Evolutionary conservation across 768 basidiomycete species (phyloP), one percentile per base, ranked within the genome.

Genomic region (Leccinum imitatum): DNA sequence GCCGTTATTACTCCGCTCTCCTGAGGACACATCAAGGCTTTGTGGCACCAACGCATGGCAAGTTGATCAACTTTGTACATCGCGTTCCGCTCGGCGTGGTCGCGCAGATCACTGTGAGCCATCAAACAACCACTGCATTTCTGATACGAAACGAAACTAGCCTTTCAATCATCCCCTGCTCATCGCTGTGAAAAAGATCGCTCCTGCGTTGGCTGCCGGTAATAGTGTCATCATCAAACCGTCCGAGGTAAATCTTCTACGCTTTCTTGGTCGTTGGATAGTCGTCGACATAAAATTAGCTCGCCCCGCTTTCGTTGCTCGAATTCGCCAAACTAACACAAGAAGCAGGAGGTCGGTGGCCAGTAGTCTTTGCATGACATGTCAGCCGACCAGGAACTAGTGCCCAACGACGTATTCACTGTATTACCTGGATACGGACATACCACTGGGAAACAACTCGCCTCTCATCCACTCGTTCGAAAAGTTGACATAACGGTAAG

Each of bases 111-210:
- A 93, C 90, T 14, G 91, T 91, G 59, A 70, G 81, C 58, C 4
- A 37, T 57, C 2, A 33, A 17, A 53, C 25, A 11, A 19, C 53
- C 44, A 31, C 48, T 9, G 15, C 27, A 5, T 47, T 44, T 21
- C 57, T 27, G 31, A 46, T 54, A 52, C 23, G 46, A 6, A 13
- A 35, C 21, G 19, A 48, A 50, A 54, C 15, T 61, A 92, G 89
- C 90, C 92, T 3, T 94, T 93, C 73, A 95, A 95, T 65, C 92
- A 95, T 64, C 93, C 93, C 1, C 76, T 95, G n/a, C 73, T 95
- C 37, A 95, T 95, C 62, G 90, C 91, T 2, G 71, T 94, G 56
- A 95, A 95, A 79, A 95, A 95, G 74, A 88, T 94, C 57, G 90
- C 87, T 0, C 90, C 90, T 6, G 91, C 90, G 1, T 77, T 94